Conservation (phyloP, 2,329 filamentous ascomycete species). For the Ophiosphaerella herpotricha region DNA sequence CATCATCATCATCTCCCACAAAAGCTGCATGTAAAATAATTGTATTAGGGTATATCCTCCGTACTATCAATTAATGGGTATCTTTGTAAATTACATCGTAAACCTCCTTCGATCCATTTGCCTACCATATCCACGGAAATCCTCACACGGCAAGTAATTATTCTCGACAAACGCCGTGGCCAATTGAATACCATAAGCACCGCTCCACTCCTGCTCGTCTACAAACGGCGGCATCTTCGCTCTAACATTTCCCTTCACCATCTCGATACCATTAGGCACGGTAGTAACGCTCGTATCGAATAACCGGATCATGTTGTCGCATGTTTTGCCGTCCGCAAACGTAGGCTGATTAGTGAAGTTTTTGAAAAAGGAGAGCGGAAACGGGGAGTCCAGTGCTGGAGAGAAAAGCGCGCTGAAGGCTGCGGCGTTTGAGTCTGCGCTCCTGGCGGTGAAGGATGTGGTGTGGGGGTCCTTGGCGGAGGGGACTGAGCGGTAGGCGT, state of each 20-base stretch:
- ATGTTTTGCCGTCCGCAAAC: conserved; percentile 49
- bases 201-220: conserved; percentile 31
- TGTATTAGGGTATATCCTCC: too few relatives aligned
- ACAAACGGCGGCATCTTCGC: conserved; percentile 37
- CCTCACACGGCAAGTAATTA: conserved; percentile 42
- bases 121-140: conserved; percentile 33
- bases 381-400: conserved; percentile 23
- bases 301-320: conserved; percentile 52
- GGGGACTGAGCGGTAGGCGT: conserved; percentile 51
- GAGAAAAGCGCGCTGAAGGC: conserved; percentile 25
- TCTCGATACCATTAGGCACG: conserved; percentile 35
- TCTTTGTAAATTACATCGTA: too few relatives aligned
- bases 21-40: too few relatives aligned
- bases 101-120: too few relatives aligned
- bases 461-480: conserved; percentile 27
- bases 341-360: conserved; percentile 62
- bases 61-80: too few relatives aligned
- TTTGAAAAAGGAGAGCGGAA: conserved; percentile 51
- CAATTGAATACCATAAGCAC: conserved; percentile 42
- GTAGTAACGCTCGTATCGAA: conserved; percentile 54
- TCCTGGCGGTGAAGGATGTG: conserved; percentile 25
- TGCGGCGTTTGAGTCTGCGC: conserved; percentile 20
- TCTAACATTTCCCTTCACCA: conserved; percentile 40
- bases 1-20: neutral
- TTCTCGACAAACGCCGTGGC: conserved; percentile 50